Conservation (phyloP, 2,329 filamentous ascomycete species). For the Pseudovirgaria hyperparasitica region DNA sequence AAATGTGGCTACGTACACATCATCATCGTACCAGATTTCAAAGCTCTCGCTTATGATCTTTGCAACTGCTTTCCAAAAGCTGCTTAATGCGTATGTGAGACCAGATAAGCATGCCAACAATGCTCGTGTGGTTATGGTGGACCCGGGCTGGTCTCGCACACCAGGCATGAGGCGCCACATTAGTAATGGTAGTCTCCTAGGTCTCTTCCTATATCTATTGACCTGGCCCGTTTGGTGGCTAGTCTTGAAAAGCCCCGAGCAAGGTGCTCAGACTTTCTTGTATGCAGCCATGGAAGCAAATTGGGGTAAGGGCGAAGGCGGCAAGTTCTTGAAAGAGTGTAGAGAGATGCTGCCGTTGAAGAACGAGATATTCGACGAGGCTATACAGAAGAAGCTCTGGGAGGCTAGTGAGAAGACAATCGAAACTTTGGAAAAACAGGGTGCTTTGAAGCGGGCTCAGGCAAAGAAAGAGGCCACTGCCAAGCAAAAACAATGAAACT, state of each 20-base stretch:
- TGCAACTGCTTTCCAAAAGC: constrained; percentile 82
- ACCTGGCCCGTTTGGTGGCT: constrained; percentile 78
- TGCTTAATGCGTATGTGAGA: constrained; percentile 70
- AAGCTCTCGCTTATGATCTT: constrained; percentile 77
- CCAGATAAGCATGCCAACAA: constrained; percentile 76
- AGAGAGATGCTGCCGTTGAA: constrained; percentile 59
- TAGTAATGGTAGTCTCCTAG: constrained; percentile 70
- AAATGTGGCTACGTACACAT: constrained; percentile 26
- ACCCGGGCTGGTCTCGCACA: constrained; percentile 75
- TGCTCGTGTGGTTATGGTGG: constrained; percentile 70
- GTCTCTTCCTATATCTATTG: constrained; percentile 62
- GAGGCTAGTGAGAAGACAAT: constrained; percentile 77
- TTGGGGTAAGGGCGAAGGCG: constrained; percentile 52
- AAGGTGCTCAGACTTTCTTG: constrained; percentile 78
- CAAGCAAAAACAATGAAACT: too few species aligned
- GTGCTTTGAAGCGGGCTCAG: constrained; percentile 48
- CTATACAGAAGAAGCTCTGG: constrained; percentile 75
- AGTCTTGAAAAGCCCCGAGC: constrained; percentile 68
- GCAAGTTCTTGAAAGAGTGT: constrained; percentile 80
- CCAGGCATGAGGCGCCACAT: constrained; percentile 82
- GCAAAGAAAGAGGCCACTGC: constrained; percentile 41
- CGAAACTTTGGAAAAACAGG: constrained; percentile 67
- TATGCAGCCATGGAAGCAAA: constrained; percentile 72
- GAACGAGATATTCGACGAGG: constrained; percentile 65
- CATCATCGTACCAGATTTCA: constrained; percentile 34